Percentiles rank a stretch among this genome's conserved stretches.
These are phyloP conservation scores for Taphrina pruni DNA, from an alignment of 1,139 yeast genomes.

Conservation along the genomic window DNA sequence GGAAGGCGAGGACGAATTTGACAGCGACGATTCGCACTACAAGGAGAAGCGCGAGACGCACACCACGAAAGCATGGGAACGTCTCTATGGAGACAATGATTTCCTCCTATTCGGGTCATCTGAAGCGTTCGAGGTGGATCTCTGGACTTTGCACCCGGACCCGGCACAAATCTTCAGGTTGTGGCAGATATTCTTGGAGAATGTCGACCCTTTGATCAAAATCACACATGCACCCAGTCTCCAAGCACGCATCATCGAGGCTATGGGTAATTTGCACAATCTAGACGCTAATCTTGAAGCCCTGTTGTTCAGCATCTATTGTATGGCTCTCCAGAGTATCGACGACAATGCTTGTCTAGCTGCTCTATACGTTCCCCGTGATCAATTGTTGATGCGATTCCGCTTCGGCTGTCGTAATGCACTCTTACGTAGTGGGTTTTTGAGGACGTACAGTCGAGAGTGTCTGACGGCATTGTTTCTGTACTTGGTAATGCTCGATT, in stretches of 20 bases:
- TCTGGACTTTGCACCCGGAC: slow-evolving; percentile 3
- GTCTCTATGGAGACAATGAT: slow-evolving; percentile 9
- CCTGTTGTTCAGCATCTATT: slow-evolving; percentile 10
- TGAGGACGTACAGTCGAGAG: background rate
- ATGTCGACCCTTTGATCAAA: slow-evolving; percentile 2
- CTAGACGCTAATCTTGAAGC: background rate
- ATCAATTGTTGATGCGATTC: background rate
- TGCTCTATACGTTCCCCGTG: background rate
- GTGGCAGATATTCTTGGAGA: slow-evolving; percentile 8
- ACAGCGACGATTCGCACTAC: slow-evolving; percentile 1
- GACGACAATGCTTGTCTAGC: background rate
- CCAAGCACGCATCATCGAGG: background rate
- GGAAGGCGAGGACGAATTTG: background rate
- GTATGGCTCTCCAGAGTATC: background rate
- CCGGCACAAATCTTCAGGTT: background rate
- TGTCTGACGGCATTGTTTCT: slow-evolving; percentile 10
- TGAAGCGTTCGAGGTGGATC: background rate
- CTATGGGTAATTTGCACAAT: background rate
- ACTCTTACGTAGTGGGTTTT: background rate
- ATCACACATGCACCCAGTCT: slow-evolving; percentile 6
- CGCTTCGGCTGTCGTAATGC: background rate
- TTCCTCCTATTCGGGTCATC: background rate
- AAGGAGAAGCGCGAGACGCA: background rate
- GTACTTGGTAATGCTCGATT: background rate
- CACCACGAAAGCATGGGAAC: background rate